Evolutionary conservation across 202 grass and related monocot genomes (phyloP).

Genomic region (Setaria viridis): DNA sequence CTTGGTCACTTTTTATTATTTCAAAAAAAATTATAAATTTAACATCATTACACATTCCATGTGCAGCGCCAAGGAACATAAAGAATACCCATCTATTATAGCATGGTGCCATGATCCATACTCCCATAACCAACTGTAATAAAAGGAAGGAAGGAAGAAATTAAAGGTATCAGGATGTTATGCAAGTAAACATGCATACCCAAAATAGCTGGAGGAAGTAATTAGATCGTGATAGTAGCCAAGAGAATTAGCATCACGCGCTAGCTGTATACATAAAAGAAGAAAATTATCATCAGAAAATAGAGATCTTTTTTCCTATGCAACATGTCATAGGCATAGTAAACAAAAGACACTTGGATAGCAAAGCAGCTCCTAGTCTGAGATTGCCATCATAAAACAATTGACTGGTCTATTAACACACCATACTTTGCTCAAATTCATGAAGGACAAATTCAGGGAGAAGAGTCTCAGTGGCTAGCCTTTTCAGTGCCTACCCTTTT

Average conservation of each 20-base stretch:
- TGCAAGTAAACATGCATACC: neutral
- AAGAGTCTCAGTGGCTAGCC: too few species aligned
- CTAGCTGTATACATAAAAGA: constrained; percentile 10
- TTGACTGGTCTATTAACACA: neutral
- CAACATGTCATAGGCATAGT: neutral
- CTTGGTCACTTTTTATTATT: neutral
- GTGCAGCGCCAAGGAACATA: neutral
- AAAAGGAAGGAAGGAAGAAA: neutral
- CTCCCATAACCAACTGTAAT: neutral
- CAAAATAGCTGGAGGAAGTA: neutral
- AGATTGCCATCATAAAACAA: neutral
- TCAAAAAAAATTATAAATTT: neutral
- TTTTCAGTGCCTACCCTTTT: too few species aligned
- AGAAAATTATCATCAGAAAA: neutral
- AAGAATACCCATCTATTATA: neutral
- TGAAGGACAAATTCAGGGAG: neutral
- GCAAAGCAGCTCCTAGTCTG: neutral
- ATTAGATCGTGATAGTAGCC: neutral
- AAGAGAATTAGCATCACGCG: neutral
- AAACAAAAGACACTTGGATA: neutral
- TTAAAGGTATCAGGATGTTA: neutral
- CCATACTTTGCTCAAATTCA: neutral
- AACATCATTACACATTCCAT: neutral
- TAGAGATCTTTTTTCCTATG: neutral
- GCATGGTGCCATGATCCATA: neutral